Evolutionary conservation across 2,329 filamentous ascomycete species (phyloP).

Genomic region (Monosporascus sp.): DNA sequence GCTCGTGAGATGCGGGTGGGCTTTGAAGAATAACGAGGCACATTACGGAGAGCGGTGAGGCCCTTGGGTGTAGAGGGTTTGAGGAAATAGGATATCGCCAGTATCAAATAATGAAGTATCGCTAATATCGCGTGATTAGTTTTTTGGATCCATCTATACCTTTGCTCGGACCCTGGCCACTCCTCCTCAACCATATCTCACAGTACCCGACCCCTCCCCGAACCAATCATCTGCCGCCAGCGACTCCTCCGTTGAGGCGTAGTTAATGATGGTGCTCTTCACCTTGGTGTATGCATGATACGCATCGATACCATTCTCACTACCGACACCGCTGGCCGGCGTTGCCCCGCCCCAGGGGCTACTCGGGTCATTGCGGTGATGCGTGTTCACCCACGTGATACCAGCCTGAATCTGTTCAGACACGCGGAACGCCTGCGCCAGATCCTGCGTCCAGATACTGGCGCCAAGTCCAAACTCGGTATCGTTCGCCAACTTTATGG

Average conservation of each 20-base stretch:
- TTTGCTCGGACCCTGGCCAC: no score
- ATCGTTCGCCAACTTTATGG: constrained; percentile 64
- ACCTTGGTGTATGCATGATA: constrained; percentile 53
- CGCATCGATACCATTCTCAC: constrained; percentile 65
- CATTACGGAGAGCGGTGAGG: constrained; percentile 14
- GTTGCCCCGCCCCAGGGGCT: constrained; percentile 65
- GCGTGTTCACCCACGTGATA: constrained; percentile 52
- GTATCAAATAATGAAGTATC: not conserved
- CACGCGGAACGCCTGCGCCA: constrained; percentile 68
- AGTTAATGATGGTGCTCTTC: constrained; percentile 67
- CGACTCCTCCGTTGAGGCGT: constrained; percentile 49
- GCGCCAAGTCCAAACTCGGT: constrained; percentile 73
- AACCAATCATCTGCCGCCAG: constrained; percentile 62
- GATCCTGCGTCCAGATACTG: constrained; percentile 69
- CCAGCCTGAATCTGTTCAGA: constrained; percentile 66
- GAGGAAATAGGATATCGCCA: not conserved
- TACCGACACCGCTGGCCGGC: constrained; percentile 59
- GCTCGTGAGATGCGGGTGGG: constrained; percentile 45
- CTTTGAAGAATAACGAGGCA: constrained; percentile 20
- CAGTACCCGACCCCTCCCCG: constrained; percentile 47
- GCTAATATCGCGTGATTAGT: no score
- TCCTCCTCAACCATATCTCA: constrained; percentile 50
- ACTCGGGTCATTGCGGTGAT: constrained; percentile 67
- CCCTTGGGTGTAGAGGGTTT: not conserved
- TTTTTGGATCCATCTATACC: no score